Base-by-base conservation (phyloP, 1,284 basidiomycete species). In the Pyrrhoderma noxium region DNA sequence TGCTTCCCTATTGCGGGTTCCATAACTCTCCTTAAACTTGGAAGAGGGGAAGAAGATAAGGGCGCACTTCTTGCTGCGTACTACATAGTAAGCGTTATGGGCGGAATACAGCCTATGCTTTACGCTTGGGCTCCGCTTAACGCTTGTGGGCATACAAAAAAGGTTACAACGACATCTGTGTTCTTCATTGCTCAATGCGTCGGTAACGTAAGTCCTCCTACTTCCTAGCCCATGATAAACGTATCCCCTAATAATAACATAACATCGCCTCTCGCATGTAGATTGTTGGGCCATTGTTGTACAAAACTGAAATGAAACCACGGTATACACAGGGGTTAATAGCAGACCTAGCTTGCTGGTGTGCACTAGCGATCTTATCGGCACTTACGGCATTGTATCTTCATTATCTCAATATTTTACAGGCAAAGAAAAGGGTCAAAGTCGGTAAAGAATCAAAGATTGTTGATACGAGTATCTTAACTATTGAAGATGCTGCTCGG, bases 91-190 rank as follows among this genome's bases (percentile, higher is more conserved):
- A 38, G 41, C 25, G 51, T 52, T 22, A 43, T 52, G 38, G 45
- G 51, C 16, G 44, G 35, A 7, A 48, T 52, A 5, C 51, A 67
- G 49, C 70, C 71, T 2, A 70, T 73, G 67, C 59, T 72, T 2
- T 72, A 73, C 52, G 64, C 66, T 0, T 73, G 71, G 70, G 64
- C 64, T 31, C 60, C 68, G 1, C 71, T 71, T 53, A 73, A 73
- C 51, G 70, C 70, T 11, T 69, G 69, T 21, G 71, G 71, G 0
- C 69, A 72, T 51, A 72, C 71, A 1, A 73, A 72, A 60, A 72
- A 71, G 56, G 61, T 64, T 1, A 67, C 65, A 43, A 71, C 67
- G 0, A 70, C 68, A 9, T 70, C 65, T 2, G 57, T 71, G 8
- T 58, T 71, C 22, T 73, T 72, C 49, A 61, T 71, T 14, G 70